Conservation (phyloP, 139 green algal species). For the Picochlorum sp. region DNA sequence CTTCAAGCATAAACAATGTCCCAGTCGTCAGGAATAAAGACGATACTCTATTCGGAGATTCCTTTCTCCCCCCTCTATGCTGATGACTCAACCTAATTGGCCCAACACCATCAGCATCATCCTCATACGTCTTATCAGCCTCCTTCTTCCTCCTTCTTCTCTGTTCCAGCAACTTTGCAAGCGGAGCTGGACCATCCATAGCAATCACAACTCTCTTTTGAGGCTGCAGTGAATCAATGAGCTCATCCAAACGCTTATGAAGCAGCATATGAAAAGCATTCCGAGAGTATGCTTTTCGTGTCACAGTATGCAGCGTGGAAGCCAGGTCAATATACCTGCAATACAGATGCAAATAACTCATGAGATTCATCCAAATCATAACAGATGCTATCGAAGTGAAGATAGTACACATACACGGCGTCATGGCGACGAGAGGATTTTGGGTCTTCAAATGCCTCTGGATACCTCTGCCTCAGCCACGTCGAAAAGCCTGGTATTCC, state of each 20-base stretch:
- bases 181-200: slow-evolving; percentile 67
- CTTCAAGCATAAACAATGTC: slow-evolving; percentile 68
- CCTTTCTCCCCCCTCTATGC: background rate
- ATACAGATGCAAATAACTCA: background rate
- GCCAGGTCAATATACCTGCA: slow-evolving; percentile 64
- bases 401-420: slow-evolving; percentile 34
- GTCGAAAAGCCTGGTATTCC: slow-evolving; percentile 59
- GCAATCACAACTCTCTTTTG: slow-evolving; percentile 66
- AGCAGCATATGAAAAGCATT: slow-evolving; percentile 53
- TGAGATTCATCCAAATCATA: background rate
- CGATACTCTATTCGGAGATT: slow-evolving; percentile 11
- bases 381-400: background rate
- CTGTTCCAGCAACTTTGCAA: slow-evolving; percentile 84
- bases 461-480: slow-evolving; percentile 52
- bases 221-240: slow-evolving; percentile 42
- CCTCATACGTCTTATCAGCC: background rate
- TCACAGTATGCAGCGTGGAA: slow-evolving; percentile 53
- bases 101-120: background rate
- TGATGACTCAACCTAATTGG: background rate
- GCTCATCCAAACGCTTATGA: slow-evolving; percentile 48
- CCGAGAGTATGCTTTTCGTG: slow-evolving; percentile 37
- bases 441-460: slow-evolving; percentile 41
- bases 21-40: slow-evolving; percentile 30
- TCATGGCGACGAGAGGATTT: slow-evolving; percentile 29
- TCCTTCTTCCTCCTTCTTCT: slow-evolving; percentile 27